phyloP scores from a whole-genome alignment of 163 green algal species.

The Coccomyxa subellipsoidea region DNA sequence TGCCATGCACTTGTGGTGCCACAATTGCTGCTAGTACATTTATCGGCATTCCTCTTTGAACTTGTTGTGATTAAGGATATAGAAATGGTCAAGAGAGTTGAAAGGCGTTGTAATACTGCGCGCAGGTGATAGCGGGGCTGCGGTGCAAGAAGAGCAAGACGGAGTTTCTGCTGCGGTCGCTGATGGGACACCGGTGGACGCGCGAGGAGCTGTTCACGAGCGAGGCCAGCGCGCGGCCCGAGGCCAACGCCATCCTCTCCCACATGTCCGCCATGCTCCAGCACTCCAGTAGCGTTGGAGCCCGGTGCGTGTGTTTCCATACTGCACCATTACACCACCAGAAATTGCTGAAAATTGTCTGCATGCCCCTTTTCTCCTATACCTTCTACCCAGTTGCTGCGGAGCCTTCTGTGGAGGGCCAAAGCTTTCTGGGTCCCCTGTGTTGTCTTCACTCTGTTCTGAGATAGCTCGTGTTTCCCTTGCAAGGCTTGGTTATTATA shows the following conservation, averaged over 20 bases:
- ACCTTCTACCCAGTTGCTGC: too few relatives aligned
- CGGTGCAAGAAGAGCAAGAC: not conserved
- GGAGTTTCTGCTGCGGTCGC: not conserved
- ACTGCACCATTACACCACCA: not conserved
- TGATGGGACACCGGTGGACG: not conserved
- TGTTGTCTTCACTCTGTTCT: too few relatives aligned
- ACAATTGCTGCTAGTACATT: too few relatives aligned
- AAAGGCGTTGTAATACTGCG: not conserved
- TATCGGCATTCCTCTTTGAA: too few relatives aligned
- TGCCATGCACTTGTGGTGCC: too few relatives aligned
- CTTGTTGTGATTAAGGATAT: too few relatives aligned
- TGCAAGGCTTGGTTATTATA: too few relatives aligned
- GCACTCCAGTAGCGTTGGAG: not conserved
- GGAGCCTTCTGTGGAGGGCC: not conserved
- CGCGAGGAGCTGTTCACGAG: not conserved
- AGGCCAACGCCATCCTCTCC: not conserved
- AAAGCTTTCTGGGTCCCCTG: too few relatives aligned
- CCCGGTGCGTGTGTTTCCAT: not conserved
- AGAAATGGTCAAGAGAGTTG: not conserved
- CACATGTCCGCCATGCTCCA: not conserved
- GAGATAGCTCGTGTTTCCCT: too few relatives aligned
- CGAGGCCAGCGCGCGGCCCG: not conserved
- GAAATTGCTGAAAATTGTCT: not conserved
- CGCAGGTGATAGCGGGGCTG: not conserved
- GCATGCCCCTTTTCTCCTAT: too few relatives aligned